Percentiles rank a stretch among this genome's conserved stretches.
phyloP scores from a whole-genome alignment of 345 rosid species.

The Eucalyptus tenuipes region DNA sequence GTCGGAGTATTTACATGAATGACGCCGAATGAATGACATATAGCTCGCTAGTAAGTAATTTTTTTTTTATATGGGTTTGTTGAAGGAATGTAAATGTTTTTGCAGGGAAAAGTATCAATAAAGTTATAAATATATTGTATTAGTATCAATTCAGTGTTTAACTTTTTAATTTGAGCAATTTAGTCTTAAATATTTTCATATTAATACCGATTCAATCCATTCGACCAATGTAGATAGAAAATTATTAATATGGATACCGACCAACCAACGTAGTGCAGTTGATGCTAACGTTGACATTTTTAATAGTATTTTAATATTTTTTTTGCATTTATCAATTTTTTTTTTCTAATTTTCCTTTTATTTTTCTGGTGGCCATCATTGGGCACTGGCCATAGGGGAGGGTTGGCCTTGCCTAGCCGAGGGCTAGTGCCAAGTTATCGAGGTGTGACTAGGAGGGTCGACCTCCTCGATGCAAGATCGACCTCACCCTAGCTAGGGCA shows the following conservation, averaged over 20 bases:
- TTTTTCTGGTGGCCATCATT: accelerated
- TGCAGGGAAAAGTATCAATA: too few species aligned
- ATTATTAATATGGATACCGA: accelerated
- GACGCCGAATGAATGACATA: neutral
- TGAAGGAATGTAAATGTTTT: too few species aligned
- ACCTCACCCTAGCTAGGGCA: too few species aligned
- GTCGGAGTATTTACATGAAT: neutral
- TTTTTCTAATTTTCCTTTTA: too few species aligned
- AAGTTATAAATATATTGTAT: too few species aligned
- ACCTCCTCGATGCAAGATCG: too few species aligned
- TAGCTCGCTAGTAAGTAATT: neutral
- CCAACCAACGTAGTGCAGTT: accelerated
- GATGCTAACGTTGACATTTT: accelerated
- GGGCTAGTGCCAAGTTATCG: accelerated
- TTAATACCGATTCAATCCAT: accelerated
- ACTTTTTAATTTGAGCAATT: accelerated
- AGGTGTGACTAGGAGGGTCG: too few species aligned
- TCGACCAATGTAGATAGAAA: accelerated
- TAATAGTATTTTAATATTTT: too few species aligned
- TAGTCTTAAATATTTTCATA: accelerated
- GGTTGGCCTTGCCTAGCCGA: accelerated
- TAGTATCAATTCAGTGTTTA: accelerated
- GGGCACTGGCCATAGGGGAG: too few species aligned
- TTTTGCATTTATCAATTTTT: too few species aligned
- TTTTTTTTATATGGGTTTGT: too few species aligned